Conservation (phyloP, 495 filamentous ascomycete genomes). For the Trichodelitschia bisporula region DNA sequence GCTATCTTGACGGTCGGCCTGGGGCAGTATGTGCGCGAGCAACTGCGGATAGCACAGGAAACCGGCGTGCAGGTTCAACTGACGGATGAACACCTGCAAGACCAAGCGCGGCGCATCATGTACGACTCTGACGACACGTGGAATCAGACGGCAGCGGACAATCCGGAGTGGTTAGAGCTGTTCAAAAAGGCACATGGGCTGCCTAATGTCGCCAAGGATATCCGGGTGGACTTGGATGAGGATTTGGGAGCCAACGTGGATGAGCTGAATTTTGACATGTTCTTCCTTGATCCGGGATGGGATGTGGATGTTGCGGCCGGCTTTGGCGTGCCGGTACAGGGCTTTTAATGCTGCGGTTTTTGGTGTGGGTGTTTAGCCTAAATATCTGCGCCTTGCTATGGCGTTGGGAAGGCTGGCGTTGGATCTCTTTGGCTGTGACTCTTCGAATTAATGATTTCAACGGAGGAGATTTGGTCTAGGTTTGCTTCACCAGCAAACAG, state of each 20-base stretch:
- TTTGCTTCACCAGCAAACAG: too few relatives aligned
- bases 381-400: too few relatives aligned
- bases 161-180: constrained; percentile 17
- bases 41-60: constrained; percentile 9
- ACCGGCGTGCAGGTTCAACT: constrained; percentile 4
- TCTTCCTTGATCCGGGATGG: too few relatives aligned
- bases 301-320: too few relatives aligned
- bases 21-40: constrained; percentile 14
- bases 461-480: too few relatives aligned
- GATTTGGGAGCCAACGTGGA: constrained; percentile 5
- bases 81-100: constrained; percentile 16
- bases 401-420: too few relatives aligned
- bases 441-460: too few relatives aligned
- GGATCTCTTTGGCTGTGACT: too few relatives aligned
- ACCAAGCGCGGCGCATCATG: constrained; percentile 13
- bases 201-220: not conserved
- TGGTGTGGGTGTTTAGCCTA: too few relatives aligned
- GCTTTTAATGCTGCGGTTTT: too few relatives aligned
- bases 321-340: too few relatives aligned
- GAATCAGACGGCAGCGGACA: constrained; percentile 20
- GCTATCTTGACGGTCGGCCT: constrained; percentile 17
- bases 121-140: constrained; percentile 17
- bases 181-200: constrained; percentile 18
- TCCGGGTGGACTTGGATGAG: not conserved
- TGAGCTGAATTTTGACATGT: constrained; percentile 5